Conservation (phyloP, 129 eudicot genomes). For the carrot (Daucus carota) region DH1_v3.0 NC_030381.2:42471001-42471500, state of each 20-base stretch:
- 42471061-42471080: neutral
- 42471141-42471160: neutral
- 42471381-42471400: neutral
- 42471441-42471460: slow-evolving; percentile 29
- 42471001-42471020: neutral
- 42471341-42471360: too few species aligned
- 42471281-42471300: too few species aligned
- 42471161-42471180: neutral
- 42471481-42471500: neutral
- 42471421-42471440: slow-evolving; percentile 99
- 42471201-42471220: neutral
- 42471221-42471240: neutral
- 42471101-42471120: too few species aligned
- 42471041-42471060: neutral
- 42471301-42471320: too few species aligned
- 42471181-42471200: neutral
- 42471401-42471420: slow-evolving; percentile 19
- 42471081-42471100: neutral
- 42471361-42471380: neutral
- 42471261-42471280: too few species aligned
- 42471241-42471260: too few species aligned
- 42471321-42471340: neutral
- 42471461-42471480: neutral
- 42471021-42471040: neutral
- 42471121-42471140: neutral